Base-by-base conservation (phyloP, 129 eudicot species). In the Saussurea involucrata region DNA sequence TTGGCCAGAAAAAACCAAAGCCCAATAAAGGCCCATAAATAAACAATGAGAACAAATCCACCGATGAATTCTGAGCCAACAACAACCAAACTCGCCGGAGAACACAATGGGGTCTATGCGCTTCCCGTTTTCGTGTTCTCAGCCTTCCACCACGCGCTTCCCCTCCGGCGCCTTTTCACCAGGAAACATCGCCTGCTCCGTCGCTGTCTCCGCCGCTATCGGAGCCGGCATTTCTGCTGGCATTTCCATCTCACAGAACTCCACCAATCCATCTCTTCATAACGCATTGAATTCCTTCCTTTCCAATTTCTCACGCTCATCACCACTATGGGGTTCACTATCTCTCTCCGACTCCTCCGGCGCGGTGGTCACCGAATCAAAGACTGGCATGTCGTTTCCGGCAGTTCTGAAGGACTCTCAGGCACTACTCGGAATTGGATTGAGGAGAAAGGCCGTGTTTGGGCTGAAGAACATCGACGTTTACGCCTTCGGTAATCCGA, bases 401-500 rank as follows among this genome's bases (percentile, higher is more conserved):
- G 63, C 88, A 1, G 75, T 86, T 57, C 11, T 95, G 75, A 83
- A 83, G 10, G 89, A 83, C 69, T 81, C 90, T 28, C 90, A 89
- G 82, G 88, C 86, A 57, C 95, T 95, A 64, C 86, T 95, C 2
- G 98, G 99, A 42, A 67, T 90, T 74, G 99, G 99, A 71, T 57
- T 88, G 82, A 76, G 99, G 81, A 89, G 79, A 63, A 95, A 95
- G 77, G 87, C 85, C 28, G 65, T 95, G 24, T 73, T 95, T 69
- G 99, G 99, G 4, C 37, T 95, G 84, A 95, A 95, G 77, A 95
- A 88, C 86, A 92, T 95, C 57, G 96, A 92, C 79, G 92, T 95
- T 74, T 95, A 95, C 72, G 99, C 99, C 49, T 95, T 86, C 74
- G 99, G 99, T 95, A 89, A 74, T 22, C 3, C 29, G 68, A 71